Evolutionary conservation across 257 asterid genomes (phyloP).

Genomic region (Solanum microdontum): DNA sequence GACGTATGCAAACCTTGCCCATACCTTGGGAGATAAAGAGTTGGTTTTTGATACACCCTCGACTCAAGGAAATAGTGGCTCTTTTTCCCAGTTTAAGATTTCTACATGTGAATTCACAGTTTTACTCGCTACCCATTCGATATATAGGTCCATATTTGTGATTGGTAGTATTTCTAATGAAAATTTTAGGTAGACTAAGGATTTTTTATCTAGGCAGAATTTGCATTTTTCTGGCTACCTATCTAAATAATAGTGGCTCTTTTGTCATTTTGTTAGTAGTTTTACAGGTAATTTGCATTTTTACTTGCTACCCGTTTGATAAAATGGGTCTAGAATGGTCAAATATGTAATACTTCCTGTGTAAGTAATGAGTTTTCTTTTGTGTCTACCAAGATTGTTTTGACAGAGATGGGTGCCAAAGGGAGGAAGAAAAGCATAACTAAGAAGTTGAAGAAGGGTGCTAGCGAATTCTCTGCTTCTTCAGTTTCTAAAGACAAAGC

Average conservation of each 20-base stretch:
- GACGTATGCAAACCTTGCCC: no score
- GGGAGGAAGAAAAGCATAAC: conserved; percentile 30
- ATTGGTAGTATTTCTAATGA: background rate
- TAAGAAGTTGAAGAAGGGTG: conserved; percentile 42
- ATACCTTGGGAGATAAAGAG: no score
- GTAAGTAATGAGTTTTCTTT: background rate
- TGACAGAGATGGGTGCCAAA: conserved; percentile 30
- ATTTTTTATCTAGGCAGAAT: background rate
- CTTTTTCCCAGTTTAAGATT: background rate
- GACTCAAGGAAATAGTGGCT: background rate
- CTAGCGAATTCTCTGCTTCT: conserved; percentile 31
- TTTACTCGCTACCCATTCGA: background rate
- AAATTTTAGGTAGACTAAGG: background rate
- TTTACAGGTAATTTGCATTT: background rate
- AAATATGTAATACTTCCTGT: background rate
- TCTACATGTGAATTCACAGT: background rate
- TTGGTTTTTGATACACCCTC: no score
- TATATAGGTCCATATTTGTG: background rate
- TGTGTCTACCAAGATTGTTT: background rate
- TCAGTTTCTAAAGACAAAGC: conserved; percentile 31
- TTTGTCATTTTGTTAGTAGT: background rate
- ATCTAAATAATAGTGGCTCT: background rate
- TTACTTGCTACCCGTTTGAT: background rate
- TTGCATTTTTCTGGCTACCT: background rate
- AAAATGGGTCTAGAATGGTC: background rate